Evolutionary conservation across 495 filamentous ascomycete genomes (phyloP), one percentile per base, ranked within the genome.

Genomic region (Penicillium dipodomyicola): DNA sequence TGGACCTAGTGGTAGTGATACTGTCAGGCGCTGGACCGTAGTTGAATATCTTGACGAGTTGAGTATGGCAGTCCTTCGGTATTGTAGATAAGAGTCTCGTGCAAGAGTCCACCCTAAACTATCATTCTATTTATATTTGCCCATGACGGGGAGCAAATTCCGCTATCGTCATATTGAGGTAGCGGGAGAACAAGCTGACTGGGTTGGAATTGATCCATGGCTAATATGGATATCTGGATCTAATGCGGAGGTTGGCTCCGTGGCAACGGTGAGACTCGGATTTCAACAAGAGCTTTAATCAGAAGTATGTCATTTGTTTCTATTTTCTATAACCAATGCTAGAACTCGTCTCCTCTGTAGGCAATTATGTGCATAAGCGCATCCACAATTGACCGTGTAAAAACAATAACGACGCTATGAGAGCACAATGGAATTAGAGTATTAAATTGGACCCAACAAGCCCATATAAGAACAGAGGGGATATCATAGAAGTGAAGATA

Each of bases 401-500:
- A 47, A 61, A 66, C 52, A 59, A 59, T 56, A 57, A 57, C 41
- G 61, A 64, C 61, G 58, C 63, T 58, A 52, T 56, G 61, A 52
- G 52, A 62, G 56, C 63, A 66, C 39, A 55, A 54, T 60, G 39
- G 30, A 47, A 69, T 67, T 69, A 67, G 64, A 67, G 64, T 56
- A 67, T 64, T 69, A 67, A 63, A 51, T 51, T 55, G 64, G 64
- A 60, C 66, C 32, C 32, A 58, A 41, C 43, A 60, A 67, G 64
- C 58, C 66, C 60, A 50, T 50, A 55, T 62, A 69, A 58, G 57
- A 69, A 69, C 66, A 57, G 64, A 69, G 64, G 64, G 66, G 66
- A 69, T 69, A 69, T 69, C 66, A 69, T 65, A 69, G 66, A 69
- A 65, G 63, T 46, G 48, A 56, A 65, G 63, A 54, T 40, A 48